Evolutionary conservation across 2,329 filamentous ascomycete genomes (phyloP).

Genomic region (Teratosphaeria pseudoeucalypti): DNA sequence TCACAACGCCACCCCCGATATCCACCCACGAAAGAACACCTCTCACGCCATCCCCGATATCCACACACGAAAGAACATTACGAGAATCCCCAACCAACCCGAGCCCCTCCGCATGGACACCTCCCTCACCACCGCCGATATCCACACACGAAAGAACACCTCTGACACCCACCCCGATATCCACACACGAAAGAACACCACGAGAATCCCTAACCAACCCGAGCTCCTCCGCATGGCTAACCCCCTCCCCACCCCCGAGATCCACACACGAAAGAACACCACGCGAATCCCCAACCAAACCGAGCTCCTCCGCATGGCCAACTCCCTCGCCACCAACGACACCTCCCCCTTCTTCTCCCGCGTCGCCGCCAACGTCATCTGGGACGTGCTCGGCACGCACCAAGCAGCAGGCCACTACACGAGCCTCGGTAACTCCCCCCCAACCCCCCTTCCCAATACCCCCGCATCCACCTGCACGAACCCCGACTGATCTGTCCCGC

Average conservation of each 20-base stretch:
- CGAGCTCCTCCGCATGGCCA: constrained; percentile 14
- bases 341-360: constrained; percentile 17
- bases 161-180: constrained; percentile 5
- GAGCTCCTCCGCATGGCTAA: constrained; percentile 14
- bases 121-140: constrained; percentile 8
- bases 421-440: constrained; percentile 8
- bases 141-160: background rate
- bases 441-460: background rate
- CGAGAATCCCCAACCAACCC: constrained; percentile 8
- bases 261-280: background rate
- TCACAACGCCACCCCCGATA: background rate
- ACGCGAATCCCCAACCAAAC: constrained; percentile 10
- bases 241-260: constrained; percentile 7
- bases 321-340: constrained; percentile 13
- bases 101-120: constrained; percentile 12
- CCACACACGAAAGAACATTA: background rate
- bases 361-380: constrained; percentile 17
- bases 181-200: too few species aligned
- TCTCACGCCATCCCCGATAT: constrained; percentile 5
- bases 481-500: background rate
- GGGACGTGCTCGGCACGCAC: constrained; percentile 19
- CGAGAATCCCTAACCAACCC: background rate
- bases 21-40: background rate
- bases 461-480: too few species aligned
- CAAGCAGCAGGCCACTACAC: constrained; percentile 17